Base-by-base conservation (phyloP, 805 yeast genomes). In the Candida loeiensis region DNA sequence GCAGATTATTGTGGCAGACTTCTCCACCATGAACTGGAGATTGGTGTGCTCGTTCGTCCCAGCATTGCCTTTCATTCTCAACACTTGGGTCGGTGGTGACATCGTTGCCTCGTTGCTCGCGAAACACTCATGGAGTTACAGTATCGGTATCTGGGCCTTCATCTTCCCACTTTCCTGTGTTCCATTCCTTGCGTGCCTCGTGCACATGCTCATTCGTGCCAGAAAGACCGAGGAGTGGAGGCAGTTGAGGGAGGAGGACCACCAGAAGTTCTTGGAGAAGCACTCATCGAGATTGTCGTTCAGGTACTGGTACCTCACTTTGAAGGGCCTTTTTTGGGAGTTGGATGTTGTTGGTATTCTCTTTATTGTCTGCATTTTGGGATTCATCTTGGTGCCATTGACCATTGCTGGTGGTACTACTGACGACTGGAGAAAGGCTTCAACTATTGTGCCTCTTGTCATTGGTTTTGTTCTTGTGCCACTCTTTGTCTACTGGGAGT, bases 101-200 rank as follows among this genome's bases (percentile, higher is more conserved):
- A 66, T 85, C 35, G 61, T 74, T 12, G 47, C 57, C 6, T 60
- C 60, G 25, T 58, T 70, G 41, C 62, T 62, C 24, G 59, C 59
- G 9, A 54, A 69, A 24, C 81, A 87, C 82, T 69, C 79, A 9
- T 84, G 90, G 90, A 53, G 46, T 37, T 64, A 51, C 44, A 82
- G 82, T 52, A 77, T 82, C 49, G 89, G 82, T 28, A 82, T 84
- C 76, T 84, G 85, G 85, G 88, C 89, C 1, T 79, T 81, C 50
- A 81, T 84, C 47, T 76, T 79, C 70, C 90, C 90, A 25, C 63
- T 81, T 27, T 55, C 79, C 4, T 66, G 81, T 48, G 38, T 84
- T n/a, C 91, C 90, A 15, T 58, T 84, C 37, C 48, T 81, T 6
- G 46, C 49, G 4, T 72, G 81, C 51, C 63, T 79, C 51, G 13